Percentiles rank a stretch among this genome's conserved stretches.
phyloP scores from a whole-genome alignment of 2,329 filamentous ascomycete genomes.

The Phaeosphaeria sp. region DNA sequence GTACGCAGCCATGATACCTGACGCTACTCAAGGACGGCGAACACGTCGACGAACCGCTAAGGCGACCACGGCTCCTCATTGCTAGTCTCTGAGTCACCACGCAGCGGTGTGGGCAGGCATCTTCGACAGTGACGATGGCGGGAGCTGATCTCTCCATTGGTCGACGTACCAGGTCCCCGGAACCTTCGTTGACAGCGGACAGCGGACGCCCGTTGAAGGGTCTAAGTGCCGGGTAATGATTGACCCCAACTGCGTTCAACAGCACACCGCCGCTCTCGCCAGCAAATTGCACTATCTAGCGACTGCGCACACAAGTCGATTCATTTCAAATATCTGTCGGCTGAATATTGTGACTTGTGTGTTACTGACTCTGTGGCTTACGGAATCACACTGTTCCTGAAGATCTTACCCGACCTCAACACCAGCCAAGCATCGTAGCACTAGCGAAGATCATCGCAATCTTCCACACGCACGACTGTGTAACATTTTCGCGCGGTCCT shows the following conservation, averaged over 20 bases:
- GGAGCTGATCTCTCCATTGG: constrained; percentile 10
- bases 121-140: constrained; percentile 14
- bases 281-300: not conserved
- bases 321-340: not conserved
- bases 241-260: not conserved
- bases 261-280: not conserved
- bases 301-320: not conserved
- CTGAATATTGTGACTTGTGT: not conserved
- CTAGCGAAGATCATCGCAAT: constrained; percentile 1
- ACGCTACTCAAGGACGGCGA: not conserved
- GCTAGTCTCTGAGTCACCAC: constrained; percentile 16
- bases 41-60: not conserved
- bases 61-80: constrained; percentile 1
- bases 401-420: constrained; percentile 6
- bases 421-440: constrained; percentile 8
- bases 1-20: not conserved
- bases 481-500: not conserved
- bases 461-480: not conserved
- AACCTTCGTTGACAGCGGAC: constrained; percentile 7
- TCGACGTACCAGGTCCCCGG: constrained; percentile 18
- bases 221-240: constrained; percentile 11
- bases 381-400: constrained; percentile 6
- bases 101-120: constrained; percentile 18
- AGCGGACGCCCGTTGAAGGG: constrained; percentile 10
- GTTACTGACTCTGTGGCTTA: not conserved